A percentile compares a stretch with the other conserved stretches of the same genome.
Evolutionary conservation across 352 stramenopile genomes (phyloP).

Genomic region (Phytopythium vexans): DNA sequence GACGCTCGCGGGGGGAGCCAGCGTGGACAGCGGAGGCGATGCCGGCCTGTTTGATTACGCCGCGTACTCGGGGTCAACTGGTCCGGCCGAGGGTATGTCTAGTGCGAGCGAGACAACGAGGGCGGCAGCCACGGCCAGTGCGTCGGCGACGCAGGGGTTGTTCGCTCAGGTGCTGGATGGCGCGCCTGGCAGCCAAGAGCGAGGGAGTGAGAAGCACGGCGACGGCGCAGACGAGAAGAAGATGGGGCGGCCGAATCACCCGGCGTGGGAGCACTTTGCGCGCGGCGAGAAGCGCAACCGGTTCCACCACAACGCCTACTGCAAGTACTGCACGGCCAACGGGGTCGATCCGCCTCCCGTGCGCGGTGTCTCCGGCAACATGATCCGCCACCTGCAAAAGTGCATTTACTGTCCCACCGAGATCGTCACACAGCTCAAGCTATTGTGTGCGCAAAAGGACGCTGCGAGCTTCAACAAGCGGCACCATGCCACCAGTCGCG

Average conservation of each 20-base stretch:
- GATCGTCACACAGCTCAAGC: conserved; percentile 60
- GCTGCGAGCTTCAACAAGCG: conserved; percentile 69
- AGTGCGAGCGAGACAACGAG: not conserved
- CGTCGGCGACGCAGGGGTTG: not conserved
- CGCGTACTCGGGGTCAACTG: too few species aligned
- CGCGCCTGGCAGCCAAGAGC: conserved; percentile 11
- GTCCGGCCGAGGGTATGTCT: not conserved
- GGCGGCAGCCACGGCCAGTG: not conserved
- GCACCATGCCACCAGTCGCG: conserved; percentile 38
- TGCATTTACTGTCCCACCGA: conserved; percentile 71
- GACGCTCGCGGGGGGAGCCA: not conserved
- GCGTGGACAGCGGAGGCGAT: not conserved
- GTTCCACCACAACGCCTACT: conserved; percentile 83
- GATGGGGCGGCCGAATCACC: conserved; percentile 65
- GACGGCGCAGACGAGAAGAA: conserved; percentile 55
- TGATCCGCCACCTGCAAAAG: conserved; percentile 82
- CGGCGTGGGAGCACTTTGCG: conserved; percentile 74
- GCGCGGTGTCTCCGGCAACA: conserved; percentile 74
- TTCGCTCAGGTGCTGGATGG: conserved; percentile 2
- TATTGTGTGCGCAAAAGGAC: conserved; percentile 69
- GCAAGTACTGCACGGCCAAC: conserved; percentile 60
- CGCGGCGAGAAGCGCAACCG: conserved; percentile 78
- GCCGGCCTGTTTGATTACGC: not conserved
- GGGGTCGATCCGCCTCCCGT: conserved; percentile 41
- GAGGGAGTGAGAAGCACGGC: too few species aligned